phyloP scores from a whole-genome alignment of 2,329 filamentous ascomycete genomes.

The Stachybotrys echinatus region DNA sequence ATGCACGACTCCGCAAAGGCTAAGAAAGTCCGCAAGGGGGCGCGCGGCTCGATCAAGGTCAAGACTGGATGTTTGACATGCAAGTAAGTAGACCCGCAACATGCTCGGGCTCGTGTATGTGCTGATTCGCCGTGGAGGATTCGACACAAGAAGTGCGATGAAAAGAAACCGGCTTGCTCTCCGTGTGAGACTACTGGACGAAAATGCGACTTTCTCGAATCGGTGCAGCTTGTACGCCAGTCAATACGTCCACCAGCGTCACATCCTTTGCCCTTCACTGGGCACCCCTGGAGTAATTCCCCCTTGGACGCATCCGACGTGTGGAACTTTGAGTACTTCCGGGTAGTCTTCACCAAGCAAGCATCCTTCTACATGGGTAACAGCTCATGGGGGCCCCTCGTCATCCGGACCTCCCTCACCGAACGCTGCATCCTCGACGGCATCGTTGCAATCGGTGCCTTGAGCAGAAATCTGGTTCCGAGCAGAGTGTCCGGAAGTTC shows the following conservation, averaged over 20 bases:
- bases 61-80: background rate
- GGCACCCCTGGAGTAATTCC: background rate
- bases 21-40: background rate
- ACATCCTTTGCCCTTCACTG: background rate
- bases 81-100: too few relatives aligned
- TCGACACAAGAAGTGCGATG: background rate
- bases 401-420: background rate
- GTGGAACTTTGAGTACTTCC: constrained; percentile 1
- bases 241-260: background rate
- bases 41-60: background rate
- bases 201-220: background rate
- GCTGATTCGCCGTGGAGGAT: background rate
- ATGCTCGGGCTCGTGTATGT: background rate
- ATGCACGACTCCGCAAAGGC: background rate
- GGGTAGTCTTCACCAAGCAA: background rate
- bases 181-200: constrained; percentile 1
- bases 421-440: background rate
- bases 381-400: background rate
- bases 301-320: background rate
- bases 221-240: background rate
- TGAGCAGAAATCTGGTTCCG: background rate
- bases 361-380: background rate
- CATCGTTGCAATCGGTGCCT: background rate
- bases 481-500: background rate
- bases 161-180: background rate